Base-by-base conservation (phyloP, 108 stramenopile species). In the Pinguiococcus pyrenoidosus region DNA sequence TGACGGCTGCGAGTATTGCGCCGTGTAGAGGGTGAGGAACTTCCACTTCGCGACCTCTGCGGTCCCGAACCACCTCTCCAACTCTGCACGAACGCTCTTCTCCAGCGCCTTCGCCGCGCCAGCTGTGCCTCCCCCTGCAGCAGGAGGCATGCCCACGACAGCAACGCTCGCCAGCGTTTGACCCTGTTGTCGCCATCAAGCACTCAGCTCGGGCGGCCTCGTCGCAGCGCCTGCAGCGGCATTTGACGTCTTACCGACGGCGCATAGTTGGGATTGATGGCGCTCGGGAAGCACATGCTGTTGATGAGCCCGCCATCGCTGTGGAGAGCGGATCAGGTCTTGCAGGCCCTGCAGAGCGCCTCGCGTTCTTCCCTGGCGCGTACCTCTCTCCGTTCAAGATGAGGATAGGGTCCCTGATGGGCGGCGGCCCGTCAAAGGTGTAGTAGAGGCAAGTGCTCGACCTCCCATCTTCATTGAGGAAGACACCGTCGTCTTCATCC, bases 321-420 rank as follows among this genome's bases (percentile, higher is more conserved):
- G 39, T 20, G 1, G 0, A 16, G 17, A 2, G 18, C 21, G 39
- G 1, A 9, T 16, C 39, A 9, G 16, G 18, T 18, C 39, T 8
- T 5, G 39, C 39, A 9, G 1, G 3, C 17, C 18, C 39, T 40
- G 8, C 18, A 9, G 9, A 20, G 8, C 5, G 14, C 38, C 13
- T n/a, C 16, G 7, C 30, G 29, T 3, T 25, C 21, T 7, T 37
- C 27, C 17, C 21, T 29, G n/a, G n/a, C 14, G 38, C 51, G 10
- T 29, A n/a, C 16, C 39, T 51, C 49, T 67, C 65, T 4, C 65
- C 65, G 27, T 67, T 67, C 37, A 67, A 29, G 8, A 67, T 29
- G 38, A 64, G 46, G 9, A 63, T 29, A 5, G 62, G 65, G 0
- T 56, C 59, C 24, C 17, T n/a, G 17, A 40, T 40, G 17, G 39